Percentiles rank a stretch among this genome's conserved stretches.
phyloP scores from a whole-genome alignment of 1,284 basidiomycete species.

The Marasmius tenuissimus region DNA sequence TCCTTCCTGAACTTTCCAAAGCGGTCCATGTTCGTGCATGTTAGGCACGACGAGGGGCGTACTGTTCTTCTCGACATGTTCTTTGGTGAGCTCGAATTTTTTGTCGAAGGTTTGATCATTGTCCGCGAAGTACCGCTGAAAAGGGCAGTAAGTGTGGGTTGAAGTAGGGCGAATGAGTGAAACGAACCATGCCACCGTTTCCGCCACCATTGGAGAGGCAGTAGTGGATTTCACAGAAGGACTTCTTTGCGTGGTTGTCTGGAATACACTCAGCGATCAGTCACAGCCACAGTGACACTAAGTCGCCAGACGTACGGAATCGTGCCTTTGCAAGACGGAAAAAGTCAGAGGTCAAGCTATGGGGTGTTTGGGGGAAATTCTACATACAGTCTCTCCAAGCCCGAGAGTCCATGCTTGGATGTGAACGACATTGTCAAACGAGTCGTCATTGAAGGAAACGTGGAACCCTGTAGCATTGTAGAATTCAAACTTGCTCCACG shows the following conservation, averaged over 20 bases:
- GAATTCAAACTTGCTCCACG: conserved; percentile 22
- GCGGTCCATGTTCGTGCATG: conserved; percentile 29
- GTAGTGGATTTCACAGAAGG: conserved; percentile 21
- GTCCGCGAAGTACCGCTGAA: conserved; percentile 4
- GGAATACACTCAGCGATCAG: too few species aligned
- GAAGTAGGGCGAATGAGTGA: conserved; percentile 6
- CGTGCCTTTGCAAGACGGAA: too few species aligned
- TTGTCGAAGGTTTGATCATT: conserved; percentile 12
- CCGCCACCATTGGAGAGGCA: conserved; percentile 29
- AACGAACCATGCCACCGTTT: conserved; percentile 23
- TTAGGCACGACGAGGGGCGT: conserved; percentile 21
- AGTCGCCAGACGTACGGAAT: too few species aligned
- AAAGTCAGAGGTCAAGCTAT: too few species aligned
- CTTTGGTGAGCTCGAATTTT: conserved; percentile 17
- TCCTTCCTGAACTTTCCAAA: conserved; percentile 22
- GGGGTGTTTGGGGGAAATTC: too few species aligned
- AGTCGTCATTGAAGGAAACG: conserved; percentile 27
- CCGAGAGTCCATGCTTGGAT: conserved; percentile 30
- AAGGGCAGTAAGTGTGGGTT: conserved; percentile 9
- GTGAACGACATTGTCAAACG: conserved; percentile 21
- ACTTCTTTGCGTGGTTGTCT: conserved; percentile 21
- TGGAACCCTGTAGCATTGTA: conserved; percentile 30
- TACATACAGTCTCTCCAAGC: conserved; percentile 19
- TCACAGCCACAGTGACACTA: too few species aligned
- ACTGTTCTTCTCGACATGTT: neutral